Evolutionary conservation across 2,329 filamentous ascomycete species (phyloP).

Genomic region (Arthrobotrys sinensis): DNA sequence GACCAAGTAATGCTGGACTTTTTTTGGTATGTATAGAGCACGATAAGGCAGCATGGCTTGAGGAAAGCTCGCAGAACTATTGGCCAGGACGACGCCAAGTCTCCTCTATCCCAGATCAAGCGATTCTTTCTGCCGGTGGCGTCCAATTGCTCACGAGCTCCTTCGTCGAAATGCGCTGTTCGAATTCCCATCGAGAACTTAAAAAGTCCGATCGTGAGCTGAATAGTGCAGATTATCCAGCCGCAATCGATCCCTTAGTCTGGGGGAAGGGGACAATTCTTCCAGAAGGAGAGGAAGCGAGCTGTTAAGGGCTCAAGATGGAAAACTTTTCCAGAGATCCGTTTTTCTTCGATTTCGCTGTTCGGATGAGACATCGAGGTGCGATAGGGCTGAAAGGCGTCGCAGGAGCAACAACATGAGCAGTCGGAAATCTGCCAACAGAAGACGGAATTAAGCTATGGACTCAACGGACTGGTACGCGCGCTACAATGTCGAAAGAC

Average conservation of each 20-base stretch:
- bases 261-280: neutral
- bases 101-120: slow-evolving; percentile 4
- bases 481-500: slow-evolving; percentile 31
- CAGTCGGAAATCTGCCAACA: neutral
- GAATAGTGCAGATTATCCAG: neutral
- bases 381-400: slow-evolving; percentile 10
- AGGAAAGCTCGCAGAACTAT: slow-evolving; percentile 3
- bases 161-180: slow-evolving; percentile 16
- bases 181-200: slow-evolving; percentile 2
- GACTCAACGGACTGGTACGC: slow-evolving; percentile 22
- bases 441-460: slow-evolving; percentile 6
- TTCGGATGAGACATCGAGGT: slow-evolving; percentile 22
- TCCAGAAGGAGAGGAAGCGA: slow-evolving; percentile 18
- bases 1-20: neutral
- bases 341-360: slow-evolving; percentile 9
- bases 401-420: slow-evolving; percentile 1
- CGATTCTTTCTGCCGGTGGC: slow-evolving; percentile 23
- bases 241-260: slow-evolving; percentile 7
- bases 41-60: neutral
- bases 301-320: slow-evolving; percentile 27
- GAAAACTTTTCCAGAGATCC: slow-evolving; percentile 20
- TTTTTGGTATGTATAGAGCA: neutral
- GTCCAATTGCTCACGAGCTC: slow-evolving; percentile 26
- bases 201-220: neutral
- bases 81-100: slow-evolving; percentile 20